Base-by-base conservation (phyloP, 352 stramenopile species). In the Phytopythium helicoides region DNA sequence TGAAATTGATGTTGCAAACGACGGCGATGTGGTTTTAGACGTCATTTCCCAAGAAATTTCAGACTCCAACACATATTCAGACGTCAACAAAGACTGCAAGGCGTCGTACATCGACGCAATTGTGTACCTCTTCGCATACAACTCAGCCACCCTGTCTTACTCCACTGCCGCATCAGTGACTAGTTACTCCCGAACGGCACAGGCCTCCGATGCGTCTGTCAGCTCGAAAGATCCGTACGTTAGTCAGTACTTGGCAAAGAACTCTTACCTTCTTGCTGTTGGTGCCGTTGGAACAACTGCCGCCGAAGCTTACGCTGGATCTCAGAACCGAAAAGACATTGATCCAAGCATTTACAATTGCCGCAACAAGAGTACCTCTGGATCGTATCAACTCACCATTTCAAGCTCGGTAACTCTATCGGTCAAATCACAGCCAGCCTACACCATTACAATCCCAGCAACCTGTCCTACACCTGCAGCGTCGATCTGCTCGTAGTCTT, bases 81-180 rank as follows among this genome's bases (percentile, higher is more conserved):
- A 91, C 47, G 39, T 91, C 16, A 91, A 91, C 54, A 40, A 56
- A n/a, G 80, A 89, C 57, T 91, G 80, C 52, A 57, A 56, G 14
- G 68, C 69, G n/a, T 62, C 57, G 9, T 91, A 89, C 58, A 47
- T 87, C 15, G 77, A 91, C 54, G 52, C 77, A 0, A 67, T 83
- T 31, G 54, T 91, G 21, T 87, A 75, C 46, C 63, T 91, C 35
- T 91, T 81, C 50, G 45, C 54, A 1, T 52, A 76, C 1, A 64
- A 56, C 41, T 49, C 71, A 19, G 71, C 78, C 49, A 56, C 44
- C 12, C 47, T 52, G 22, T 28, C 33, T 0, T 45, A 35, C 18
- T 41, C 36, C 9, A 41, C 18, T 1, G 14, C n/a, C n/a, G n/a
- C n/a, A n/a, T n/a, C n/a, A n/a, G n/a, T n/a, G n/a, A n/a, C n/a